These are phyloP conservation scores for Acacia melanoxylon DNA, from an alignment of 306 rosid genomes.

Conservation along the genomic window DNA sequence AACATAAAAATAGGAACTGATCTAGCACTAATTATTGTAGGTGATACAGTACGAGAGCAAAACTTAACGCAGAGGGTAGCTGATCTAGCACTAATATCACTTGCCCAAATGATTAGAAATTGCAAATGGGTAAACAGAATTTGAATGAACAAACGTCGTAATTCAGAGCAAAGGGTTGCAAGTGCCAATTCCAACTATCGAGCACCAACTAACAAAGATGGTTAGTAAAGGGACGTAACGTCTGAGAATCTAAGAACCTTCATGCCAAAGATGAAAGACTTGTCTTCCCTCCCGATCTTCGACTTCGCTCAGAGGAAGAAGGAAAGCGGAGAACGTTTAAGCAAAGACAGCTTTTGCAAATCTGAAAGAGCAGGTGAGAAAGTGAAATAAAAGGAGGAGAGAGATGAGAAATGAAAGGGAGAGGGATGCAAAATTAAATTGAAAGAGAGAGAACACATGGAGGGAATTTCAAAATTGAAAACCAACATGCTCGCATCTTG, in stretches of 20 bases:
- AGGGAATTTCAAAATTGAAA: no score
- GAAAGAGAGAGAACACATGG: no score
- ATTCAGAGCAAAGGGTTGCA: not conserved
- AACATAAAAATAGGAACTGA: not conserved
- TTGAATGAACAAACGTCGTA: not conserved
- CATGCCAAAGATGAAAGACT: constrained; percentile 99
- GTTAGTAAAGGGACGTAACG: constrained; percentile 46
- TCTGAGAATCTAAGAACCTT: constrained; percentile 95
- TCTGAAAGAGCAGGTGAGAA: no score
- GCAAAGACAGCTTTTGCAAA: no score
- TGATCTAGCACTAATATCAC: constrained; percentile 4
- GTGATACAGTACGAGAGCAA: not conserved
- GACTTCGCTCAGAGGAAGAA: no score
- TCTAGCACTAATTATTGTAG: not conserved
- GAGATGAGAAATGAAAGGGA: no score
- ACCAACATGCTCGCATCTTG: no score
- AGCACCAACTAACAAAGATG: not conserved
- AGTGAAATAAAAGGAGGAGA: no score
- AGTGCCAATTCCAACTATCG: not conserved
- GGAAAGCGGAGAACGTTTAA: no score
- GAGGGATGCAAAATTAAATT: no score
- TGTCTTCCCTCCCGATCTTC: no score
- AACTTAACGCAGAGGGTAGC: not conserved
- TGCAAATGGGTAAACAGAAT: constrained; percentile 14
- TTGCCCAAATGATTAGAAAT: not conserved